Evolutionary conservation across 108 stramenopile genomes (phyloP).

Genomic region (Cylindrotheca fusiformis): DNA sequence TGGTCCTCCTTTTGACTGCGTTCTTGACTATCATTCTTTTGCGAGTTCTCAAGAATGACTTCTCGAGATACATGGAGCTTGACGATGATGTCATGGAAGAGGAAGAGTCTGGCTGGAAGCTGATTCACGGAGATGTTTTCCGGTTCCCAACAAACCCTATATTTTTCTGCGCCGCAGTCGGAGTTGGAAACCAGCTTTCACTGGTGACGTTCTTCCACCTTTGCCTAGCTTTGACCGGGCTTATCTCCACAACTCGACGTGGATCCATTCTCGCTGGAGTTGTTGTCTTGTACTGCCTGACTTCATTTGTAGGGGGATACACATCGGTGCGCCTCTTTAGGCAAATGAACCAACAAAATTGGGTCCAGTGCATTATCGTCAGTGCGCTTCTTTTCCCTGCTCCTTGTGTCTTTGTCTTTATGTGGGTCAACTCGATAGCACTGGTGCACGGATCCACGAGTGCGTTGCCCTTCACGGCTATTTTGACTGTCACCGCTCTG

Average conservation of each 20-base stretch:
- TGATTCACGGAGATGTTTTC: conserved; percentile 98
- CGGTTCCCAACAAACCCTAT: conserved; percentile 82
- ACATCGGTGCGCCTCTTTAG: conserved; percentile 84
- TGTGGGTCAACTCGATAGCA: conserved; percentile 92
- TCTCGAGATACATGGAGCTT: conserved; percentile 92
- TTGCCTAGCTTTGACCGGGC: conserved; percentile 76
- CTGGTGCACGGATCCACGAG: conserved; percentile 89
- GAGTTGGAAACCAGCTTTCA: conserved; percentile 89
- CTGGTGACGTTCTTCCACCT: conserved; percentile 80
- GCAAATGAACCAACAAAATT: conserved; percentile 90
- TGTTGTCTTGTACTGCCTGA: conserved; percentile 89
- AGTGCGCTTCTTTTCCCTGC: conserved; percentile 88
- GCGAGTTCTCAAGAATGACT: conserved; percentile 96
- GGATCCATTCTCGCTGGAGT: conserved; percentile 92
- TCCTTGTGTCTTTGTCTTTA: conserved; percentile 81
- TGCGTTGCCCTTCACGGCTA: conserved; percentile 92
- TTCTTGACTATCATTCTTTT: conserved; percentile 95
- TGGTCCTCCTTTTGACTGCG: conserved; percentile 94
- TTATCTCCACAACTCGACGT: conserved; percentile 89
- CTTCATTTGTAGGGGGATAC: conserved; percentile 88
- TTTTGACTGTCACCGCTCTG: conserved; percentile 81
- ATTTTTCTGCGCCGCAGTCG: conserved; percentile 87
- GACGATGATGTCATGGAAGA: conserved; percentile 93
- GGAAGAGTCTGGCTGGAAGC: conserved; percentile 99
- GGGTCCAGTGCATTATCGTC: conserved; percentile 89